Evolutionary conservation across 2,329 filamentous ascomycete species (phyloP), one percentile per base, ranked within the genome.

Genomic region (Verticillium alfalfae): DNA sequence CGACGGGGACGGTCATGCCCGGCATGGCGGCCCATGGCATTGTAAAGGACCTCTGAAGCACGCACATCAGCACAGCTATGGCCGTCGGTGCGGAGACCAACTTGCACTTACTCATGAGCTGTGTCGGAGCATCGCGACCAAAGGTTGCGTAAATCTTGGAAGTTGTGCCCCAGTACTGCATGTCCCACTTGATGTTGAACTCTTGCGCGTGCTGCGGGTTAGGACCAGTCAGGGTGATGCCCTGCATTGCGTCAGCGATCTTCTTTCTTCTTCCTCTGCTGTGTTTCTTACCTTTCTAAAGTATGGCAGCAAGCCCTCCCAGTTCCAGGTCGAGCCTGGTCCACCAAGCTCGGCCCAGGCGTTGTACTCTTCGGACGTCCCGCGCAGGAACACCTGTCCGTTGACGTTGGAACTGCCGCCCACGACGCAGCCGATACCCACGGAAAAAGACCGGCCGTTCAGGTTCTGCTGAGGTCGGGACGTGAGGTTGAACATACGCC

Each of bases 291-390:
- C 77, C 67, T 81, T 81, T 39, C 73, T 75, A 62, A 82, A 76
- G 49, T 80, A 82, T 0, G 76, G 78, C 0, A 78, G 68, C 10
- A 83, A 39, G 13, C 68, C 62, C 15, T 69, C 61, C 71, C 70
- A 73, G 8, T 77, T 69, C 71, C 77, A 81, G 15, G 70, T 71
- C 76, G 78, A 82, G 2, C 76, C 79, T 0, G 73, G 67, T 45
- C 80, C 79, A 0, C 79, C 81, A 1, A 84, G 66, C 2, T 69
- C 68, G 39, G 72, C 72, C 80, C 81, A 83, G 1, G 72, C 70
- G 57, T 81, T 70, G 56, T 80, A 79, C 45, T 79, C 78, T 0
- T 70, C 67, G n/a, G 68, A 66, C 5, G 71, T 70, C 1, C 75
- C 73, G 13, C 74, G 69, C 38, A 73, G 68, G 66, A 72, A 76